Evolutionary conservation across 371 early-diverging fungal species (phyloP), one percentile per base, ranked within the genome.

Genomic region (Rhizopus sp.): DNA sequence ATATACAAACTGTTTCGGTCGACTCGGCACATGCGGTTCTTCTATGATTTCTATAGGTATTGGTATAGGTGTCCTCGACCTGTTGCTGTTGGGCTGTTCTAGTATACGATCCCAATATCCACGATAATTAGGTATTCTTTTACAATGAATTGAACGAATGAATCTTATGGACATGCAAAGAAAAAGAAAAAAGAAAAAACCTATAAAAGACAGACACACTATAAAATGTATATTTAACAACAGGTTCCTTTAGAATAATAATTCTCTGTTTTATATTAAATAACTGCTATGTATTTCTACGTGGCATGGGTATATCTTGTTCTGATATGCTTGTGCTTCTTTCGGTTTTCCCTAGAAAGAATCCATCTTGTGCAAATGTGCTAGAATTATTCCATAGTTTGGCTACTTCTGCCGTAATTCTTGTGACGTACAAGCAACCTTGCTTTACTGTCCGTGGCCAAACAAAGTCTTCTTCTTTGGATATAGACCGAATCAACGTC

Each of bases 321-420:
- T 58, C 58, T 39, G 59, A 63, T 4, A 63, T 38, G 33, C 59
- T 57, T 10, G 48, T 41, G 29, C 66, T 61, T 48, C 57, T 50
- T 41, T 62, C 66, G 8, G 38, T 46, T 40, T 54, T 52, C 0
- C 67, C 70, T 13, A 70, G 48, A 44, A 61, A 60, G 37, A 66
- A 70, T 0, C 72, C 74, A 39, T 77, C 70, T 39, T 73, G 63
- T 15, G 66, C 72, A 67, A 75, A 74, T 3, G 64, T 64, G n/a
- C 73, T 72, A 15, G 53, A 49, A 30, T 53, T 64, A 53, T 75
- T 78, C 78, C 78, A 78, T 35, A 69, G 31, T 42, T 68, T 70
- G n/a, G 79, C 79, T 35, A 78, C 76, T 51, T 78, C 79, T 7
- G 79, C 70, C 3, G 79, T 75, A 38, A 78, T 72, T 17, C 79